Conservation (phyloP, 352 stramenopile species). For the Pythium pectinolyticum region DNA sequence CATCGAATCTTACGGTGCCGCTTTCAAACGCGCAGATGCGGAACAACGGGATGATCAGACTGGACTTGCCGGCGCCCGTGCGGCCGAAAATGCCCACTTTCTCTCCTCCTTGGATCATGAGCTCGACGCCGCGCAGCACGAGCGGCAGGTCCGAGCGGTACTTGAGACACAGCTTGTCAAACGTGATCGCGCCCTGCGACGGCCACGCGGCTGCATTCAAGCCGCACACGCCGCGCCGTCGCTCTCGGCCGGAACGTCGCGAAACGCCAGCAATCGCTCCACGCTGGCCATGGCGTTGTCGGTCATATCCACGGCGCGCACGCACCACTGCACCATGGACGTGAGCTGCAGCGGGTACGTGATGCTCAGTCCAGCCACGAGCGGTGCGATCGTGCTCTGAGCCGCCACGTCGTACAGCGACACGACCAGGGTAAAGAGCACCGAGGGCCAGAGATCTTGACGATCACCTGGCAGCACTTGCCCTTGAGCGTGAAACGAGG, state of each 20-base stretch:
- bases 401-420: slow-evolving; percentile 82
- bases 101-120: slow-evolving; percentile 38
- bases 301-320: slow-evolving; percentile 86
- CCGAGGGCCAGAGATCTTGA: slow-evolving; percentile 45
- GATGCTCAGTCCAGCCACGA: slow-evolving; percentile 81
- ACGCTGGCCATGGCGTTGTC: slow-evolving; percentile 91
- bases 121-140: slow-evolving; percentile 34
- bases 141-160: slow-evolving; percentile 45
- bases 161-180: slow-evolving; percentile 39
- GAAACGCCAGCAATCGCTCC: slow-evolving; percentile 58
- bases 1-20: slow-evolving; percentile 85
- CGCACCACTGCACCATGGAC: slow-evolving; percentile 87
- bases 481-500: no score
- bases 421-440: slow-evolving; percentile 87
- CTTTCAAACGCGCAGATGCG: slow-evolving; percentile 80
- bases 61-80: slow-evolving; percentile 45
- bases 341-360: slow-evolving; percentile 89
- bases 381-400: slow-evolving; percentile 44
- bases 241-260: slow-evolving; percentile 75
- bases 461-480: no score
- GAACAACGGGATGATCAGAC: slow-evolving; percentile 86
- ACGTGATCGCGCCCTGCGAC: slow-evolving; percentile 34
- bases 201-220: slow-evolving; percentile 63
- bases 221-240: slow-evolving; percentile 47
- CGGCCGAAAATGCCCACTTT: slow-evolving; percentile 55